Evolutionary conservation across 768 basidiomycete species (phyloP), one percentile per base, ranked within the genome.

Genomic region (Podaxis sp.): DNA sequence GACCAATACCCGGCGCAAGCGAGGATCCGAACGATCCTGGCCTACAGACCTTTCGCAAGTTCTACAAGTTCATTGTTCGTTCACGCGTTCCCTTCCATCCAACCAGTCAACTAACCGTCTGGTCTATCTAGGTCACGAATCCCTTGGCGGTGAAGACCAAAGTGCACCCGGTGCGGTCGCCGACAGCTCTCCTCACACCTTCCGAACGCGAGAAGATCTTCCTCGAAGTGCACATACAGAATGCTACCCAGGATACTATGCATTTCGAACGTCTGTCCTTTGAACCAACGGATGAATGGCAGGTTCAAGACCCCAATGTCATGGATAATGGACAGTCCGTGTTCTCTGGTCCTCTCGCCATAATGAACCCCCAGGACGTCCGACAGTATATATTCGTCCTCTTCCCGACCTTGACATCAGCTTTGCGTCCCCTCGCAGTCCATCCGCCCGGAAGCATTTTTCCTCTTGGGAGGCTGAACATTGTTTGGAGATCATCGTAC

Each of bases 141-240:
- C 95, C 95, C 0, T 77, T 98, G 13, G 93, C 93, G 0, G 95
- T 98, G 61, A 96, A 96, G 74, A 97, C 95, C 13, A 95, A 95
- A 71, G 92, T 96, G 0, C 92, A 97, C 70, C 68, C 78, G 1
- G 83, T 91, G 0, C 83, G 81, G 55, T 88, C 91, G 0, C 88
- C 93, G 0, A 83, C 89, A 21, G 87, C 93, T 1, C 63, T 85
- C 10, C 75, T 95, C 28, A 82, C 85, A 5, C 71, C 81, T 2
- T 50, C 71, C 2, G 88, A 92, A 65, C 83, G 92, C 57, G 86
- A 90, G 51, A 92, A 92, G 64, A 80, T 96, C 36, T 95, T 93
- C 72, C 85, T 98, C 21, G 95, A 98, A 71, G 86, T 96, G 3
- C 92, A 96, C 68, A 87, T 96, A 10, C 93, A 96, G 69, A 98